phyloP scores from a whole-genome alignment of 1,139 yeast genomes.

The Williopsis jadinii region DNA sequence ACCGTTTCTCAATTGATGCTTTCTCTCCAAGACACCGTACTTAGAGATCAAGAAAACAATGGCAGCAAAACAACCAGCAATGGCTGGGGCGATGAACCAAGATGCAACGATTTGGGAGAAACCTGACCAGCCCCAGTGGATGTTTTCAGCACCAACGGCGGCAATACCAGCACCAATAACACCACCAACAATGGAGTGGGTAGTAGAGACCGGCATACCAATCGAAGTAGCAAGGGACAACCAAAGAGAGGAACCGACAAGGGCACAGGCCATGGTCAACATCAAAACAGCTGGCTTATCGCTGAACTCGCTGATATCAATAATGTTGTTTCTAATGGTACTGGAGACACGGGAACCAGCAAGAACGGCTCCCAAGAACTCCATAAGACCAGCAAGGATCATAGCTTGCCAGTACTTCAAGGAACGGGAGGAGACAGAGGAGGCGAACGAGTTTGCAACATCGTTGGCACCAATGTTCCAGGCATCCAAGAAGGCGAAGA shows the following conservation, averaged over 20 bases:
- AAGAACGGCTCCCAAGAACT: slow-evolving; percentile 23
- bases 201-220: slow-evolving; percentile 75
- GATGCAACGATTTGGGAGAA: slow-evolving; percentile 70
- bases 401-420: slow-evolving; percentile 69
- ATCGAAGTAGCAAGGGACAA: slow-evolving; percentile 56
- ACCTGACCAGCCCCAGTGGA: slow-evolving; percentile 74
- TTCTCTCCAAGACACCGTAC: slow-evolving; percentile 53
- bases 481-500: slow-evolving; percentile 76
- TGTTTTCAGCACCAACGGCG: slow-evolving; percentile 43
- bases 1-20: slow-evolving; percentile 41
- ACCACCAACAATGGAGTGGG: slow-evolving; percentile 76
- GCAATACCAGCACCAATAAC: slow-evolving; percentile 73
- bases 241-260: slow-evolving; percentile 73
- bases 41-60: slow-evolving; percentile 54
- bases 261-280: slow-evolving; percentile 72
- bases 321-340: slow-evolving; percentile 58
- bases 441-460: slow-evolving; percentile 75
- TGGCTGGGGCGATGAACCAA: slow-evolving; percentile 75
- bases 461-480: slow-evolving; percentile 82
- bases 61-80: slow-evolving; percentile 61
- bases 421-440: slow-evolving; percentile 65
- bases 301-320: slow-evolving; percentile 42
- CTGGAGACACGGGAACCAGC: slow-evolving; percentile 65
- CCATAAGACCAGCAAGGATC: slow-evolving; percentile 21
- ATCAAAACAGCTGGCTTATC: slow-evolving; percentile 62